Conservation (phyloP, 371 early-diverging fungal species). For the Batkoa obscura region DNA sequence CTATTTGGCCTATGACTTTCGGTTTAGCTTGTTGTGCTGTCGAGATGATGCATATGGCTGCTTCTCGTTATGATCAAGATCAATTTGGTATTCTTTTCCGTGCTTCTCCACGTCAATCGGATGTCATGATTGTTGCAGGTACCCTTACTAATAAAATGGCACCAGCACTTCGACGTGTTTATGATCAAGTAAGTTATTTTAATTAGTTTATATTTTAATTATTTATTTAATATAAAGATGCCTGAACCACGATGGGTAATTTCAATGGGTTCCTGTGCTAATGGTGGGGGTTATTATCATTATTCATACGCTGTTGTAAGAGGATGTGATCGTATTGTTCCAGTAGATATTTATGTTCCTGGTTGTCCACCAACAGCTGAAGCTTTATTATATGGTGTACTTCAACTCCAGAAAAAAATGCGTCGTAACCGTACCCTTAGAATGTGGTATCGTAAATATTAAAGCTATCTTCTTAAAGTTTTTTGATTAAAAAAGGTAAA, state of each 20-base stretch:
- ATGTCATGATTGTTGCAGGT: conserved; percentile 98
- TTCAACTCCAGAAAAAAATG: conserved; percentile 96
- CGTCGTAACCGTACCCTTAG: conserved; percentile 29
- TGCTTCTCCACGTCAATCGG: conserved; percentile 93
- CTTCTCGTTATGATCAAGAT: conserved; percentile 95
- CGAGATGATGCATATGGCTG: conserved; percentile 97
- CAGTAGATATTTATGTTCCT: conserved; percentile 92
- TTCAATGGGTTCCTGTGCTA: conserved; percentile 96
- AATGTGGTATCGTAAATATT: conserved; percentile 22
- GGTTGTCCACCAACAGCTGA: conserved; percentile 97
- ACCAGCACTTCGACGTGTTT: conserved; percentile 89
- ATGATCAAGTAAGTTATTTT: conserved; percentile 44
- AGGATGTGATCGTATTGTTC: conserved; percentile 93
- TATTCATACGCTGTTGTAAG: conserved; percentile 91
- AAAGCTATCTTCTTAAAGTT: neutral
- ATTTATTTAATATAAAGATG: conserved; percentile 29
- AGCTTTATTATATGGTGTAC: conserved; percentile 87
- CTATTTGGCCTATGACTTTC: conserved; percentile 96
- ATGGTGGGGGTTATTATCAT: conserved; percentile 98
- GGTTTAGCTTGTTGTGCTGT: conserved; percentile 96
- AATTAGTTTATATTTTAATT: neutral
- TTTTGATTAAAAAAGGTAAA: too few relatives aligned
- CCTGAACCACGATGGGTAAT: conserved; percentile 98
- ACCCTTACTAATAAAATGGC: conserved; percentile 98
- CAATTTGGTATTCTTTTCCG: conserved; percentile 94